phyloP scores from a whole-genome alignment of 306 rosid species.

The Bauhinia variegata region DNA sequence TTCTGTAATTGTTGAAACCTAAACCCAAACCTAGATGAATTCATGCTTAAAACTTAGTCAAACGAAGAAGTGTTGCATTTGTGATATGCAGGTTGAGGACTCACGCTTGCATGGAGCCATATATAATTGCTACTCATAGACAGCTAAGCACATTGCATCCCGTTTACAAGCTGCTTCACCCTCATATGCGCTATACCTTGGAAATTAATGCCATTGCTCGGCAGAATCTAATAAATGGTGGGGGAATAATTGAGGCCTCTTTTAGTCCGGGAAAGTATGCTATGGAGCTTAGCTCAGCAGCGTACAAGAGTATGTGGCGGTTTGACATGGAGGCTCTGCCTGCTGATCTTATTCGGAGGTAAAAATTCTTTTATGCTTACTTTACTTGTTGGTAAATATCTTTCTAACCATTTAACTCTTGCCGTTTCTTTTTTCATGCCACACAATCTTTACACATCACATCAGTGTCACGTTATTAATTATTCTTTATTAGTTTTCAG shows the following conservation, averaged over 20 bases:
- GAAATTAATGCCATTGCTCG: conserved; percentile 92
- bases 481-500: conserved; percentile 43
- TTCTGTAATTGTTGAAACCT: neutral
- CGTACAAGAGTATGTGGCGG: conserved; percentile 78
- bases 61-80: conserved; percentile 1
- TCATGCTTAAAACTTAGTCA: conserved; percentile 11
- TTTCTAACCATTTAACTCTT: neutral
- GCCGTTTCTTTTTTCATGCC: too few relatives aligned
- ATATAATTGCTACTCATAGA: conserved; percentile 85
- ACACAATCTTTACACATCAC: neutral
- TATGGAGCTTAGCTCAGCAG: conserved; percentile 88
- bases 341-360: conserved; percentile 91
- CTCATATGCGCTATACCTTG: conserved; percentile 94
- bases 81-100: conserved; percentile 83
- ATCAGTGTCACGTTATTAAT: conserved; percentile 1
- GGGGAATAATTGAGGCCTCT: conserved; percentile 87
- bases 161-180: conserved; percentile 81
- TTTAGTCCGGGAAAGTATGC: conserved; percentile 91
- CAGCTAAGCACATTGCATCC: conserved; percentile 97
- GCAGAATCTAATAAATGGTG: conserved; percentile 85
- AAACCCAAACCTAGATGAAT: conserved; percentile 1
- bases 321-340: conserved; percentile 94
- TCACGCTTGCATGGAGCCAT: conserved; percentile 95
- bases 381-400: neutral
- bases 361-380: conserved; percentile 20